Percentiles rank a stretch among this genome's conserved stretches.
Conservation (phyloP, 306 rosid genomes). For the Malus sylvestris region DNA sequence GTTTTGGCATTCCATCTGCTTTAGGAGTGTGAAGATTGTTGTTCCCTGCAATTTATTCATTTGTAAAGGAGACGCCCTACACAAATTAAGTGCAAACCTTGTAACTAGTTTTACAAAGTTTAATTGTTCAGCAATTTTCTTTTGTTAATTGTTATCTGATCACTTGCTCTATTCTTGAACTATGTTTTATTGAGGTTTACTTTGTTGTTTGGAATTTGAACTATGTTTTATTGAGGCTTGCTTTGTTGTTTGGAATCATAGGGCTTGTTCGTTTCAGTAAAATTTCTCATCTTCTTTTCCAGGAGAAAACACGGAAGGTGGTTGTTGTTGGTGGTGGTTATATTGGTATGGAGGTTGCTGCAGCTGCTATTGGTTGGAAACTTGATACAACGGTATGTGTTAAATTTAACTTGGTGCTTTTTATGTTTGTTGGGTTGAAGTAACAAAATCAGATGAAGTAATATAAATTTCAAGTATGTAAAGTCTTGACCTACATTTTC, state of each 20-base stretch:
- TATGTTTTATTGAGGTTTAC: not conserved
- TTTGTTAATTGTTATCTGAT: not conserved
- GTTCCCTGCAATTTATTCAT: not conserved
- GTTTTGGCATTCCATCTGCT: not conserved
- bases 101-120: not conserved
- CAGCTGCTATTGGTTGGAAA: slow-evolving; percentile 89
- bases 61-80: not conserved
- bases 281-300: slow-evolving; percentile 9
- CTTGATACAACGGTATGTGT: slow-evolving; percentile 83
- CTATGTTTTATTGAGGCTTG: not conserved
- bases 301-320: slow-evolving; percentile 73
- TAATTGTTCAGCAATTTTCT: not conserved
- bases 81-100: not conserved
- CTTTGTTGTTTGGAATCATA: not conserved
- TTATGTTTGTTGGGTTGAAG: not conserved
- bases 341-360: slow-evolving; percentile 97
- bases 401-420: slow-evolving; percentile 5
- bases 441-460: not conserved
- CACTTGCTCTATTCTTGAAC: not conserved
- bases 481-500: not conserved
- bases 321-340: slow-evolving; percentile 95
- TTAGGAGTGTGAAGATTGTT: not conserved
- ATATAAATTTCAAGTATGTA: not conserved
- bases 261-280: not conserved
- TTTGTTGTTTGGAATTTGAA: not conserved